Percentiles rank a stretch among this genome's conserved stretches.
phyloP scores from a whole-genome alignment of 495 filamentous ascomycete genomes.

The Talaromyces liani region DNA sequence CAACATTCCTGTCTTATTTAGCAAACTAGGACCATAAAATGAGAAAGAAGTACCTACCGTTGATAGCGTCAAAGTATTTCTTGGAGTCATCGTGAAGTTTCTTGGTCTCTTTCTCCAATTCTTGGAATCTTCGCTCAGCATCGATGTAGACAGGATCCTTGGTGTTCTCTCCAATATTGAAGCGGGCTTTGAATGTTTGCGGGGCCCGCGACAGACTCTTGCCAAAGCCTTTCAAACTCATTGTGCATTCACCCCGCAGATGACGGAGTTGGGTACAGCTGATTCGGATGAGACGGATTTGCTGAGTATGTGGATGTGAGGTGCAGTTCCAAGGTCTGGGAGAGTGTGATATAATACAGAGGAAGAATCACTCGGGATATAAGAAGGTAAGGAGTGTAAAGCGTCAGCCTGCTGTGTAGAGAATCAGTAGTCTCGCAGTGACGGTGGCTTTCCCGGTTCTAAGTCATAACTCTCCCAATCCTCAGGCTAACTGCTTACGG shows the following conservation, averaged over 20 bases:
- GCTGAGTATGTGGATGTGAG: background rate
- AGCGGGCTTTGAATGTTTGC: constrained; percentile 81
- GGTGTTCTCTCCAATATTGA: constrained; percentile 88
- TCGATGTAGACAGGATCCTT: constrained; percentile 94
- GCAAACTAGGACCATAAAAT: background rate
- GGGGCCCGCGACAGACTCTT: constrained; percentile 84
- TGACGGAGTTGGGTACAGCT: background rate
- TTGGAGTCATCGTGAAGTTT: constrained; percentile 90
- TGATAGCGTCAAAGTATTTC: constrained; percentile 94
- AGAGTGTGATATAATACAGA: background rate
- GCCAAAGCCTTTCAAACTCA: constrained; percentile 96
- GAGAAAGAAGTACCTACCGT: constrained; percentile 42
- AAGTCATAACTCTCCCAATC: background rate
- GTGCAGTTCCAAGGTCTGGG: background rate
- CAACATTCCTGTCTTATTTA: constrained; percentile 64
- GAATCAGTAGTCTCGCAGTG: background rate
- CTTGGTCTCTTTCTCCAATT: constrained; percentile 94
- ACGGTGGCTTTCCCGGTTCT: background rate
- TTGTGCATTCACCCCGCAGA: constrained; percentile 27
- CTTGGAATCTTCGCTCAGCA: constrained; percentile 86
- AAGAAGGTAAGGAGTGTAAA: background rate
- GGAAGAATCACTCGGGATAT: background rate
- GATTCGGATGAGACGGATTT: background rate
- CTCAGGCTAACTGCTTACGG: background rate
- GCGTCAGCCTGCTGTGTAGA: background rate